A percentile compares a stretch with the other conserved stretches of the same genome.
These are phyloP conservation scores for Hawksworthiomyces lignivorus DNA, from an alignment of 2,329 filamentous ascomycete genomes.

Conservation along the genomic window DNA sequence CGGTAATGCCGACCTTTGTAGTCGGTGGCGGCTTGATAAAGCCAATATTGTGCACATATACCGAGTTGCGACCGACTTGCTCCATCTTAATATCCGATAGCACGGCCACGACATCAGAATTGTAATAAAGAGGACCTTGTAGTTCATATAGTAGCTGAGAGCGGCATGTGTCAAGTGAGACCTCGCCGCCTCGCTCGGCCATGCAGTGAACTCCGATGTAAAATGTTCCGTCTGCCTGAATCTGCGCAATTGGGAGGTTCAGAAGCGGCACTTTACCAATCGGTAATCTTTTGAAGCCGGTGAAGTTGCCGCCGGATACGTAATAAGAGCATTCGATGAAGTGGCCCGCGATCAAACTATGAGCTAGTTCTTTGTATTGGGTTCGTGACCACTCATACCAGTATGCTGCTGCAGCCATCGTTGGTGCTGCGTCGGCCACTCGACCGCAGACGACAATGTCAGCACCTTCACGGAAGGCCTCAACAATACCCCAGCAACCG, in stretches of 20 bases:
- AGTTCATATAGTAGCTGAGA: constrained; percentile 7
- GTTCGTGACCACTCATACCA: constrained; percentile 44
- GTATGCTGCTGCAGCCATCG: constrained; percentile 44
- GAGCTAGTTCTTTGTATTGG: constrained; percentile 38
- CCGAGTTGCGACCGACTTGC: constrained; percentile 26
- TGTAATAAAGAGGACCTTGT: constrained; percentile 32
- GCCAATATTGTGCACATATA: constrained; percentile 31
- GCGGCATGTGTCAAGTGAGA: constrained; percentile 19
- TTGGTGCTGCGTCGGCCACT: constrained; percentile 32
- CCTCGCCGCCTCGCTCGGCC: constrained; percentile 25
- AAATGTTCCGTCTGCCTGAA: constrained; percentile 27
- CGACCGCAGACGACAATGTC: constrained; percentile 42
- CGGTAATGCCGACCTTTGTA: constrained; percentile 27
- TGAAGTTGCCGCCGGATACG: constrained; percentile 46
- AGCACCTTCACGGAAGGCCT: no score
- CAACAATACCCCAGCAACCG: no score
- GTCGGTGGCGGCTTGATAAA: constrained; percentile 38
- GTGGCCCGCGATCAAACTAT: constrained; percentile 42
- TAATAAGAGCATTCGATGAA: constrained; percentile 47
- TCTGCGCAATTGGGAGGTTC: constrained; percentile 38
- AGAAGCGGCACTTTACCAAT: constrained; percentile 22
- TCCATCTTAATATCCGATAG: constrained; percentile 25
- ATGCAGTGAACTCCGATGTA: constrained; percentile 36
- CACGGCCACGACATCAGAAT: constrained; percentile 36
- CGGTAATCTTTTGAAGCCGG: constrained; percentile 31